Percentiles rank a stretch among this genome's conserved stretches.
Conservation (phyloP, 805 yeast species). For the Clavispora phyllophila region DNA sequence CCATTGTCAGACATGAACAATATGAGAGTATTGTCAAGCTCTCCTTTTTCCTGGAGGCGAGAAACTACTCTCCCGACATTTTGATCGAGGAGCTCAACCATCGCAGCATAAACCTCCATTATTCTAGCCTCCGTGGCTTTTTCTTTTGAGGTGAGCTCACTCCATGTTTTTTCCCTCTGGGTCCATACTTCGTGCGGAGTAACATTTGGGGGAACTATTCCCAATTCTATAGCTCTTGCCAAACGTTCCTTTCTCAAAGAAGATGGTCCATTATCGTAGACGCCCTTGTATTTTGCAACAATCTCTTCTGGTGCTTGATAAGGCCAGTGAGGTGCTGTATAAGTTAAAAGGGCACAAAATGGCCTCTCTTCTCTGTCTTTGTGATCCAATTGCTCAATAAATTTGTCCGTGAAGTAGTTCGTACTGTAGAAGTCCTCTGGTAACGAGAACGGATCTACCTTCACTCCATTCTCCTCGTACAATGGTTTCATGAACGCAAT, state of each 20-base stretch:
- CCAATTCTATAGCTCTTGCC: constrained; percentile 36
- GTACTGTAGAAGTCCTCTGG: constrained; percentile 48
- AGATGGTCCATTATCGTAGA: constrained; percentile 46
- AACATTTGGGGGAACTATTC: constrained; percentile 41
- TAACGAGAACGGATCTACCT: constrained; percentile 30
- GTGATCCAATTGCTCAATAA: constrained; percentile 30
- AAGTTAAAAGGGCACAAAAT: constrained; percentile 50
- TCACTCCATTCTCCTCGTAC: constrained; percentile 35
- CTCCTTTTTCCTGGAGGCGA: constrained; percentile 36
- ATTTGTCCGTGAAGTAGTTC: constrained; percentile 40
- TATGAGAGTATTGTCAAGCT: constrained; percentile 51
- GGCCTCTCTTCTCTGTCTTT: constrained; percentile 40
- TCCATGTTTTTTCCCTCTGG: constrained; percentile 40
- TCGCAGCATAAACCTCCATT: constrained; percentile 60
- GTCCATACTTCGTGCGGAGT: constrained; percentile 43
- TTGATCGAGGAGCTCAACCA: constrained; percentile 52
- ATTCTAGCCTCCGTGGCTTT: constrained; percentile 34
- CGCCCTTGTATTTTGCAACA: constrained; percentile 44
- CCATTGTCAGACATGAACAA: constrained; percentile 62
- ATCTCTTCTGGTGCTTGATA: constrained; percentile 51
- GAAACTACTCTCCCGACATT: constrained; percentile 47
- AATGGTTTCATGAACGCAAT: constrained; percentile 34
- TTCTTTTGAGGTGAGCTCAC: constrained; percentile 35
- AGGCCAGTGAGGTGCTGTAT: constrained; percentile 68
- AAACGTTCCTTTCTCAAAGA: constrained; percentile 37